Base-by-base conservation (phyloP, 805 yeast genomes). In the Cyberlindnera lachancei region DNA sequence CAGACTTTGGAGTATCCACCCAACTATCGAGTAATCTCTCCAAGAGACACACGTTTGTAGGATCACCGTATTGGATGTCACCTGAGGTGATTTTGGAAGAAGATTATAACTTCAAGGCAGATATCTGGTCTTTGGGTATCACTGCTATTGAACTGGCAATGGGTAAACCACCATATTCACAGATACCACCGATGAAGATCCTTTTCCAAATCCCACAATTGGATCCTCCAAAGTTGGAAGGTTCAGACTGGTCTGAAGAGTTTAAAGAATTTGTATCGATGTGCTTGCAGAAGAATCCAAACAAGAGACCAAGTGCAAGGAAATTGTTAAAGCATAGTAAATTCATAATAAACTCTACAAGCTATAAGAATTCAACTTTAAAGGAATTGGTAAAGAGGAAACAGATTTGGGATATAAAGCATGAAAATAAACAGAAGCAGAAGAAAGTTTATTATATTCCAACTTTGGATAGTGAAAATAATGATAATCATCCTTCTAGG, bases 31-130 rank as follows among this genome's bases (percentile, higher is more conserved):
- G 69, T 42, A 75, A 76, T 44, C 47, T 75, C 37, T 66, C 81
- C 26, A 70, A 79, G 48, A 66, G 98, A 44, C 64, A 68, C 52
- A 73, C 79, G 0, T 65, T 72, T 49, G 78, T 73, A 7, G 94
- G 94, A 2, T 82, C 94, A 0, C 94, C 94, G 1, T 92, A 87
- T 55, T 92, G 98, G 98, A 92, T 92, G 98, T 95, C 97, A 0
- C 98, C 98, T 0, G 98, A 90, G 56, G 97, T 90, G 21, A 90
- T 90, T 23, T 66, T 83, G 54, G 96, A 88, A 56, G 94, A 90
- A 30, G 85, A 79, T 15, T 70, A 78, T 25, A 94, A 84, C 56
- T 72, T 79, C 35, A 88, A 80, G 58, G 98, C 95, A 0, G 99
- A 92, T 55, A 84, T 92, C 10, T 92, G 99, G 99, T 88, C 97